A percentile compares a stretch with the other conserved stretches of the same genome.
These are phyloP conservation scores for Rehmannia glutinosa DNA, from an alignment of 257 asterid genomes.

Conservation along the genomic window DNA sequence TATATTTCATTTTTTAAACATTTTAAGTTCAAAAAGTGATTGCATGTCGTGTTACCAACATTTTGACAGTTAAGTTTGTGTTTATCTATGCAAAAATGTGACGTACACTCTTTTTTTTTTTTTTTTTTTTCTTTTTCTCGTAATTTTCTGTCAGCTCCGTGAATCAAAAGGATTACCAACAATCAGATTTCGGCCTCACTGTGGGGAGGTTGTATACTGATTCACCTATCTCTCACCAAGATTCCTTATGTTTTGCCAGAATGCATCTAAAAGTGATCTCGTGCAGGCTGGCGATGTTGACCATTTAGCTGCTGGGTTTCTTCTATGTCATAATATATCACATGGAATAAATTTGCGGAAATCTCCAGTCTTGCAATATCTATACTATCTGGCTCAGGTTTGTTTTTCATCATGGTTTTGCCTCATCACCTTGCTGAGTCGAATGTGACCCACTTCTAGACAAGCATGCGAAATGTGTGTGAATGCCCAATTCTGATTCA, in stretches of 20 bases:
- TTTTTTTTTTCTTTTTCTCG: not conserved
- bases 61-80: not conserved
- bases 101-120: not conserved
- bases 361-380: conserved; percentile 82
- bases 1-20: not conserved
- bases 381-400: conserved; percentile 93
- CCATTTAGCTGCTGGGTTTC: conserved; percentile 94
- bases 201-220: conserved; percentile 85
- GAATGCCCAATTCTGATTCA: not conserved
- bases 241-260: conserved; percentile 13
- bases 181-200: conserved; percentile 91
- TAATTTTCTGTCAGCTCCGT: conserved; percentile 60
- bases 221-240: conserved; percentile 14
- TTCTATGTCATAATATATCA: conserved; percentile 76
- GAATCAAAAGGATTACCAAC: conserved; percentile 86
- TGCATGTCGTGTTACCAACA: conserved; percentile 5
- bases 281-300: conserved; percentile 97
- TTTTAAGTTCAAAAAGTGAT: not conserved
- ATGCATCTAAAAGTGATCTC: conserved; percentile 13
- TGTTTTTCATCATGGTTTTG: conserved; percentile 14
- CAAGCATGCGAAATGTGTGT: conserved; percentile 5
- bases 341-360: conserved; percentile 90
- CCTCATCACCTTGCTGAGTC: conserved; percentile 4
- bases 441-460: no score
- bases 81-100: not conserved